Conservation (phyloP, 176 grass and related monocot species). For the Cenchrus americanus region DNA sequence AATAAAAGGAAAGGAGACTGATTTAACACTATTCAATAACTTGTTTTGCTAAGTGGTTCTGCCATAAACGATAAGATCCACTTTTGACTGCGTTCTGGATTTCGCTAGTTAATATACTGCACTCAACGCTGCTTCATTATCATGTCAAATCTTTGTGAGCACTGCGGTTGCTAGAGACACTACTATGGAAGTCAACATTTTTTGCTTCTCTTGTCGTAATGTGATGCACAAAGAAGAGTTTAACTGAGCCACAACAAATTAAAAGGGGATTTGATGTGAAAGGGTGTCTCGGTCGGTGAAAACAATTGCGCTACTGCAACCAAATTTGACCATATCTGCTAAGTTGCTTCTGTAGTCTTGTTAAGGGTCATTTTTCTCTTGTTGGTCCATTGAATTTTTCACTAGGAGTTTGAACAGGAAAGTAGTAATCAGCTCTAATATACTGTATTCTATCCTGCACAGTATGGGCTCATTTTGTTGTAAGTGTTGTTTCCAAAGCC, state of each 20-base stretch:
- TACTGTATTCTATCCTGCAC: background rate
- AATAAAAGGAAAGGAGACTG: conserved; percentile 5
- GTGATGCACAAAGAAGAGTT: conserved; percentile 15
- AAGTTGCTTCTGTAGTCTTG: background rate
- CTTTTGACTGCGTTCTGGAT: conserved; percentile 8
- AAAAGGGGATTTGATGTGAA: conserved; percentile 24
- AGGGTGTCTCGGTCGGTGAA: background rate
- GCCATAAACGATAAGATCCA: conserved; percentile 10
- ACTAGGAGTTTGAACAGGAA: background rate
- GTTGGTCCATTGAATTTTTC: background rate
- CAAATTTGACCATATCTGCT: background rate
- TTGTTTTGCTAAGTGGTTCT: background rate
- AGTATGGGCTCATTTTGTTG: background rate
- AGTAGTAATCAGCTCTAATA: background rate
- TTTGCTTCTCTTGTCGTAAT: background rate
- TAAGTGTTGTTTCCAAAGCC: background rate
- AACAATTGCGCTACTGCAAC: conserved; percentile 5
- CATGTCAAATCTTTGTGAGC: conserved; percentile 7
- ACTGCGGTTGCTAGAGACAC: background rate
- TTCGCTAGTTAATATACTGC: conserved; percentile 2
- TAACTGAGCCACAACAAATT: background rate
- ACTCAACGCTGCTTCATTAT: background rate
- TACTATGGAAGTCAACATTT: background rate
- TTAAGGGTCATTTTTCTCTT: background rate
- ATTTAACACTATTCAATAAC: background rate